These are phyloP conservation scores for Exophiala aquamarina DNA, from an alignment of 2,329 filamentous ascomycete genomes.

Conservation along the genomic window DNA sequence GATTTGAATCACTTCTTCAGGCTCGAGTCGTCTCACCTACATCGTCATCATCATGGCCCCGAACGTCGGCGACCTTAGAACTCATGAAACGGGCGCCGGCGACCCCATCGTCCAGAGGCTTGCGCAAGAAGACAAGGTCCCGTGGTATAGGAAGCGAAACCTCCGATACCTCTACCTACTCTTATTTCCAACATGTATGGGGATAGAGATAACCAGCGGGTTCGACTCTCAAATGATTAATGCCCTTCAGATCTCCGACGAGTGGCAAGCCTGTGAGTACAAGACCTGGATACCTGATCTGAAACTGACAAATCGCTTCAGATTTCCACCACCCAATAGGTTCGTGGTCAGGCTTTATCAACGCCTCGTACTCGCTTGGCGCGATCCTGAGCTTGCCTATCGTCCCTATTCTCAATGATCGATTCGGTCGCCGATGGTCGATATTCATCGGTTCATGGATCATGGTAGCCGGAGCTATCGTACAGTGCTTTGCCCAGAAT, in stretches of 20 bases:
- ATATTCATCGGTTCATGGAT: slow-evolving; percentile 56
- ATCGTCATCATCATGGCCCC: not conserved
- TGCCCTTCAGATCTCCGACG: slow-evolving; percentile 40
- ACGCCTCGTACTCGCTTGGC: slow-evolving; percentile 60
- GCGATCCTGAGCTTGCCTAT: slow-evolving; percentile 60
- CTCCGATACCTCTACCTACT: slow-evolving; percentile 57
- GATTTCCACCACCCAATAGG: slow-evolving; percentile 49
- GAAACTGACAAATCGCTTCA: too few species aligned
- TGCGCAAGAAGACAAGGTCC: slow-evolving; percentile 36
- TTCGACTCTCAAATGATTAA: slow-evolving; percentile 57
- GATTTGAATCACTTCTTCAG: too few species aligned
- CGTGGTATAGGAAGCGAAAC: slow-evolving; percentile 62
- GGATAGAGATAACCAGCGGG: slow-evolving; percentile 62
- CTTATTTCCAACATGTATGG: slow-evolving; percentile 61
- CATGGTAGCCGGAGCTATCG: slow-evolving; percentile 56
- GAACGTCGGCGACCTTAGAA: not conserved
- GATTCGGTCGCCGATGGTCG: slow-evolving; percentile 56
- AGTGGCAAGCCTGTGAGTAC: slow-evolving; percentile 38
- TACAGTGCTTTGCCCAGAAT: slow-evolving; percentile 55
- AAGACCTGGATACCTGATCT: too few species aligned
- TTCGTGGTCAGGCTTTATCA: slow-evolving; percentile 54
- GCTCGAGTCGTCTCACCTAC: too few species aligned
- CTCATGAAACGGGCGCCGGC: not conserved
- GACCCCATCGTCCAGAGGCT: slow-evolving; percentile 17
- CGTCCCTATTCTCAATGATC: slow-evolving; percentile 56